These are phyloP conservation scores for Podospora australis DNA, from an alignment of 495 filamentous ascomycete species.

Conservation along the genomic window DNA sequence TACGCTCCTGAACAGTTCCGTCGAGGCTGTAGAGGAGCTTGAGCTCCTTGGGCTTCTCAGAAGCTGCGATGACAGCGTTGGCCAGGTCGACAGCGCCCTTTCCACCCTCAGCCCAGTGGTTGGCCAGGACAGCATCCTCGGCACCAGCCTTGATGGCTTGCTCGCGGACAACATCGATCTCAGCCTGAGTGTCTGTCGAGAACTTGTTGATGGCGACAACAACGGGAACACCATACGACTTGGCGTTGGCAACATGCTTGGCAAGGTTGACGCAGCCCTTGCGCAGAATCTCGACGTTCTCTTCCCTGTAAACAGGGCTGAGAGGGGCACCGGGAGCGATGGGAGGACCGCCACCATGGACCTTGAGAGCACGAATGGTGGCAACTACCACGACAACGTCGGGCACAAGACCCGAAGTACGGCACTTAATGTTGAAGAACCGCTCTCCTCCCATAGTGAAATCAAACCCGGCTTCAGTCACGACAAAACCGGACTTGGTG, in stretches of 20 bases:
- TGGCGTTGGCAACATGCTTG: slow-evolving; percentile 89
- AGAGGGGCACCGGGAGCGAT: slow-evolving; percentile 81
- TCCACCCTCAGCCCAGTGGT: slow-evolving; percentile 96
- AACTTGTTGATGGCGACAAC: slow-evolving; percentile 97
- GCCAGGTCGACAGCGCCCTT: slow-evolving; percentile 86
- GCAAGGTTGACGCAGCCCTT: slow-evolving; percentile 87
- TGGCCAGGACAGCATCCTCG: slow-evolving; percentile 85
- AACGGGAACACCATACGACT: slow-evolving; percentile 84
- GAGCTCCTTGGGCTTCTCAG: slow-evolving; percentile 82
- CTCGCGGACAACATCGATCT: slow-evolving; percentile 80
- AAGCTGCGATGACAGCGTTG: slow-evolving; percentile 74
- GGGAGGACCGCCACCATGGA: slow-evolving; percentile 90
- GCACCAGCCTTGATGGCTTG: slow-evolving; percentile 90
- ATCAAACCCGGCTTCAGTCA: slow-evolving; percentile 97
- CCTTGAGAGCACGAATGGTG: slow-evolving; percentile 91
- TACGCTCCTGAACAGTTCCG: slow-evolving; percentile 78
- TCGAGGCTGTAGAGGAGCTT: slow-evolving; percentile 79
- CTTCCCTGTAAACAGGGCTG: slow-evolving; percentile 77
- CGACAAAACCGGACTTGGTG: slow-evolving; percentile 84
- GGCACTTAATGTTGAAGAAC: slow-evolving; percentile 99
- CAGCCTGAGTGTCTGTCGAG: slow-evolving; percentile 85
- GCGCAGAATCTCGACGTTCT: slow-evolving; percentile 86
- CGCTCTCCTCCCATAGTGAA: slow-evolving; percentile 99
- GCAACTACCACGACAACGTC: slow-evolving; percentile 93
- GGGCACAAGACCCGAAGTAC: slow-evolving; percentile 83